phyloP scores from a whole-genome alignment of 164 flowering plant genomes.

The Vitis riparia region DNA sequence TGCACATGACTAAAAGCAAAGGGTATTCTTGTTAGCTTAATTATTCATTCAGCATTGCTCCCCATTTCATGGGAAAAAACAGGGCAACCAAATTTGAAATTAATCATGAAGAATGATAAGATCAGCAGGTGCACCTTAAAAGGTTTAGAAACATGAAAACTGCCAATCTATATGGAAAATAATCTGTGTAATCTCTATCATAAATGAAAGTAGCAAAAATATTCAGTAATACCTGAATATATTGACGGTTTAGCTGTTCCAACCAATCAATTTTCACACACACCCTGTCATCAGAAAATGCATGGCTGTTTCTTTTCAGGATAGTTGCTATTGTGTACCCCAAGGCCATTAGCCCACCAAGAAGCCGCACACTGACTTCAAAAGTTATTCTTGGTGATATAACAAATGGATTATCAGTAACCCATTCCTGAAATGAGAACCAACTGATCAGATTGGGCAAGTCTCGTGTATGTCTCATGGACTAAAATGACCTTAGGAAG shows the following conservation, averaged over 20 bases:
- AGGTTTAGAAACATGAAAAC: background rate
- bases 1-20: background rate
- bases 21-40: background rate
- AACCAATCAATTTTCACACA: slow-evolving; percentile 93
- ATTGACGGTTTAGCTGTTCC: slow-evolving; percentile 81
- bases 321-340: slow-evolving; percentile 98
- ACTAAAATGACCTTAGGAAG: too few species aligned
- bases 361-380: slow-evolving; percentile 97
- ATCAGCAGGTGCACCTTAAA: background rate
- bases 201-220: background rate
- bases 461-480: too few species aligned
- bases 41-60: background rate
- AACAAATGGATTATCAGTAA: slow-evolving; percentile 85
- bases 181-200: background rate
- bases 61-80: background rate
- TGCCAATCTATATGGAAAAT: background rate
- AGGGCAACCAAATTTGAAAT: background rate
- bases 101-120: background rate
- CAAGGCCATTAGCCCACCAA: slow-evolving; percentile 97
- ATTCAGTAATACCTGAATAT: slow-evolving; percentile 68
- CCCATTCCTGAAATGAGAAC: slow-evolving; percentile 83
- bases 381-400: slow-evolving; percentile 97
- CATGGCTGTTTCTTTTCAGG: slow-evolving; percentile 90
- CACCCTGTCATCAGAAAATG: slow-evolving; percentile 72
- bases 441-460: background rate